phyloP scores from a whole-genome alignment of 2,329 filamentous ascomycete genomes.

The Pyrenochaeta sp. region DNA sequence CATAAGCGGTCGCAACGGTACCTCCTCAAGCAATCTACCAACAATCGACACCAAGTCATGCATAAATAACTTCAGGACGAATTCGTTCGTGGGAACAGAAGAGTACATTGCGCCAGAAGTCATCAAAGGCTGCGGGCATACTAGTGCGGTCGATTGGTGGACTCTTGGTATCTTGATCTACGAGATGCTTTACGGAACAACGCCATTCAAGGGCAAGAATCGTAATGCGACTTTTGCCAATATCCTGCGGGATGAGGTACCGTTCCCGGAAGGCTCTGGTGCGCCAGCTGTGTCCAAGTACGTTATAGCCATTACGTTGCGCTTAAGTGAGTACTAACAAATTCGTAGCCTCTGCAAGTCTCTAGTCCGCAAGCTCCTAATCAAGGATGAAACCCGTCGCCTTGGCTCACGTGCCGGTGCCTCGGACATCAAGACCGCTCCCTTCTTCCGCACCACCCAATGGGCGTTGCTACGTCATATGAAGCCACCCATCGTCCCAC shows the following conservation, averaged over 20 bases:
- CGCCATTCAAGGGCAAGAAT: slow-evolving; percentile 99
- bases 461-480: slow-evolving; percentile 97
- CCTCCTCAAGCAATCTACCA: slow-evolving; percentile 84
- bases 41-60: slow-evolving; percentile 99
- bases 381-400: slow-evolving; percentile 95
- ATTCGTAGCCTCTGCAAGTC: slow-evolving; percentile 85
- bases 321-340: slow-evolving; percentile 40
- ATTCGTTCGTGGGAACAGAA: slow-evolving; percentile 97
- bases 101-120: slow-evolving; percentile 99
- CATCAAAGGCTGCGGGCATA: slow-evolving; percentile 98
- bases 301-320: slow-evolving; percentile 50
- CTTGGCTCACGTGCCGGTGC: slow-evolving; percentile 93
- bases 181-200: slow-evolving; percentile 98
- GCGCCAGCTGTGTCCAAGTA: slow-evolving; percentile 91
- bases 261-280: slow-evolving; percentile 89
- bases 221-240: slow-evolving; percentile 98
- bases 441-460: slow-evolving; percentile 94
- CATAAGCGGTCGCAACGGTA: slow-evolving; percentile 76
- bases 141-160: slow-evolving; percentile 99
- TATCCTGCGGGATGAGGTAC: slow-evolving; percentile 93
- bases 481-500: slow-evolving; percentile 96
- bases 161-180: slow-evolving; percentile 96
- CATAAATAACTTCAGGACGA: slow-evolving; percentile 97
- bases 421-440: slow-evolving; percentile 94
- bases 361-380: slow-evolving; percentile 92